phyloP scores from a whole-genome alignment of 192 early-diverging fungal genomes.

The Entrophospora sp. region DNA sequence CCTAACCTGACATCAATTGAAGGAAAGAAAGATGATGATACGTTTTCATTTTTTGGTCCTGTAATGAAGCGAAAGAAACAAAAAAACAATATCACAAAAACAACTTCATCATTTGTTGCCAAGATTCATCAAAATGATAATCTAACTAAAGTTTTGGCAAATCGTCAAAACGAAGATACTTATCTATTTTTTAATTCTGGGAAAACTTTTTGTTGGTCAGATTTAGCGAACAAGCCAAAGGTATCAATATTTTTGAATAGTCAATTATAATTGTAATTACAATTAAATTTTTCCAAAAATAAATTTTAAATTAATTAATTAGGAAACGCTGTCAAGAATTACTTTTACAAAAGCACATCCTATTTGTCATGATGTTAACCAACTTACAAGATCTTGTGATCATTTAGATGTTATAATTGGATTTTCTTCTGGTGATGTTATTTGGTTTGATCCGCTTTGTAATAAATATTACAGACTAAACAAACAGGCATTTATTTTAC shows the following conservation, averaged over 20 bases:
- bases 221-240: slow-evolving; percentile 49
- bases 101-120: slow-evolving; percentile 63
- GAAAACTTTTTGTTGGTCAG: slow-evolving; percentile 60
- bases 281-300: not conserved
- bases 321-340: slow-evolving; percentile 76
- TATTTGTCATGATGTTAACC: slow-evolving; percentile 81
- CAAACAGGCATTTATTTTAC: slow-evolving; percentile 50
- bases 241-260: slow-evolving; percentile 28
- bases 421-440: slow-evolving; percentile 64
- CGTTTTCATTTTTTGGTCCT: slow-evolving; percentile 28
- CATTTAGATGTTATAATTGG: slow-evolving; percentile 84
- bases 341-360: slow-evolving; percentile 67
- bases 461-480: slow-evolving; percentile 82
- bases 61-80: slow-evolving; percentile 36
- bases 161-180: slow-evolving; percentile 46
- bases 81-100: slow-evolving; percentile 62
- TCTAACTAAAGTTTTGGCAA: slow-evolving; percentile 52
- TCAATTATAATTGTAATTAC: not conserved
- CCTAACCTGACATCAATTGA: slow-evolving; percentile 15
- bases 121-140: slow-evolving; percentile 65
- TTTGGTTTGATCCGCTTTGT: slow-evolving; percentile 80
- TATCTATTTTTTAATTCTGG: slow-evolving; percentile 74
- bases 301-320: no score
- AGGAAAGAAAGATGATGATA: slow-evolving; percentile 22
- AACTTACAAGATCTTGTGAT: slow-evolving; percentile 52